Conservation (phyloP, 2,329 filamentous ascomycete genomes). For the Verticillium dahliae region DNA sequence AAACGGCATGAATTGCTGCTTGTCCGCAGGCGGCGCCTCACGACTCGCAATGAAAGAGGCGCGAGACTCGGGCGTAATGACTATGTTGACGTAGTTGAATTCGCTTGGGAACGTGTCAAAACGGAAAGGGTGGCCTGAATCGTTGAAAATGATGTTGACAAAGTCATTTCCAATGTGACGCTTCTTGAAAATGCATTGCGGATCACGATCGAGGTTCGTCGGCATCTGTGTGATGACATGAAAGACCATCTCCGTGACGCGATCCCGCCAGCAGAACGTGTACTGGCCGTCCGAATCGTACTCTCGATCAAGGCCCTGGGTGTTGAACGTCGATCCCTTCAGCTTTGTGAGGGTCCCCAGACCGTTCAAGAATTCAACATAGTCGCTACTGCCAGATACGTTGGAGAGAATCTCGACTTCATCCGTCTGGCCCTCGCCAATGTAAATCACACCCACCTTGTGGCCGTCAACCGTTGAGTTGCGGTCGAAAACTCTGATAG, state of each 20-base stretch:
- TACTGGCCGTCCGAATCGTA: slow-evolving; percentile 77
- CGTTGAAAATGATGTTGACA: slow-evolving; percentile 97
- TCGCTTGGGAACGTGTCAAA: slow-evolving; percentile 91
- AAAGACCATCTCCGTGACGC: slow-evolving; percentile 91
- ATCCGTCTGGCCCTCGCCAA: slow-evolving; percentile 76
- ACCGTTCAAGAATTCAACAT: slow-evolving; percentile 75
- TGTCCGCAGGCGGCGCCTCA: slow-evolving; percentile 26
- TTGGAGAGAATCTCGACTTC: slow-evolving; percentile 86
- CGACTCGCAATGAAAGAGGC: slow-evolving; percentile 67
- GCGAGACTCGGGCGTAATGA: slow-evolving; percentile 82
- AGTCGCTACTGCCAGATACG: slow-evolving; percentile 78
- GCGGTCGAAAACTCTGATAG: slow-evolving; percentile 76
- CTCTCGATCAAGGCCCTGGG: slow-evolving; percentile 78
- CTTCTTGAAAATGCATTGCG: slow-evolving; percentile 78
- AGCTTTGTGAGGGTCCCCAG: slow-evolving; percentile 78
- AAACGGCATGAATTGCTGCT: slow-evolving; percentile 45
- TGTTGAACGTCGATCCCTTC: slow-evolving; percentile 81
- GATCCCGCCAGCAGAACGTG: slow-evolving; percentile 90
- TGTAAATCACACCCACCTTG: slow-evolving; percentile 91
- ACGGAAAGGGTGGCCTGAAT: slow-evolving; percentile 80
- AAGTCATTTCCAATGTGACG: slow-evolving; percentile 95
- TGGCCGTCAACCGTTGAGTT: slow-evolving; percentile 89
- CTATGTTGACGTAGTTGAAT: slow-evolving; percentile 96
- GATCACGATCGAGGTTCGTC: slow-evolving; percentile 70
- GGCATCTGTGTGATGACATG: slow-evolving; percentile 98